These are phyloP conservation scores for Umbelopsis sp. DNA, from an alignment of 192 early-diverging fungal genomes.

Conservation along the genomic window DNA sequence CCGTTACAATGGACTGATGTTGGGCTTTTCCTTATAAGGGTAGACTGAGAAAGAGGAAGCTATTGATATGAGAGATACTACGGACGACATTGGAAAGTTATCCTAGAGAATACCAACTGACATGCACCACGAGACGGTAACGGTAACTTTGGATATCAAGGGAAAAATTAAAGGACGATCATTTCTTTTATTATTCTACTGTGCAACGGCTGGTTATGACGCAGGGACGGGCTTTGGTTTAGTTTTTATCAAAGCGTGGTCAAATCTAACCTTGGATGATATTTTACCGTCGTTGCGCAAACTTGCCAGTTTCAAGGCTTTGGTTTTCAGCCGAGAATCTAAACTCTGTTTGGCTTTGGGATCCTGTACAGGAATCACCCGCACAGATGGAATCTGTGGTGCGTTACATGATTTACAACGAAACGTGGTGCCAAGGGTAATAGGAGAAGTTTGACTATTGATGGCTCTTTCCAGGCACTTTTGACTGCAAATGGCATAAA, in stretches of 20 bases:
- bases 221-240: background rate
- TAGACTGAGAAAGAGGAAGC: background rate
- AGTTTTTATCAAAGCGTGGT: constrained; percentile 1
- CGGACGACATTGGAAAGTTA: no score
- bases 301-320: background rate
- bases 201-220: background rate
- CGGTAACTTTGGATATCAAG: background rate
- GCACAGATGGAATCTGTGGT: constrained; percentile 4
- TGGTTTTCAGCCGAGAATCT: background rate
- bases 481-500: constrained; percentile 14
- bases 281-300: constrained; percentile 6
- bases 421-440: background rate
- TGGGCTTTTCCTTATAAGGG: background rate
- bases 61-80: no score
- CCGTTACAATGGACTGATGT: background rate
- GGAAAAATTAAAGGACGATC: background rate
- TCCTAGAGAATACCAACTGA: background rate
- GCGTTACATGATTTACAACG: constrained; percentile 1
- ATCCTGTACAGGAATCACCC: background rate
- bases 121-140: background rate
- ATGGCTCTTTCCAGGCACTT: constrained; percentile 2
- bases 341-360: constrained; percentile 2
- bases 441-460: constrained; percentile 12
- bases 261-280: background rate
- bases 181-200: constrained; percentile 5